Evolutionary conservation across 192 early-diverging fungal species (phyloP), one percentile per base, ranked within the genome.

Genomic region (Helicostylum pulchrum): DNA sequence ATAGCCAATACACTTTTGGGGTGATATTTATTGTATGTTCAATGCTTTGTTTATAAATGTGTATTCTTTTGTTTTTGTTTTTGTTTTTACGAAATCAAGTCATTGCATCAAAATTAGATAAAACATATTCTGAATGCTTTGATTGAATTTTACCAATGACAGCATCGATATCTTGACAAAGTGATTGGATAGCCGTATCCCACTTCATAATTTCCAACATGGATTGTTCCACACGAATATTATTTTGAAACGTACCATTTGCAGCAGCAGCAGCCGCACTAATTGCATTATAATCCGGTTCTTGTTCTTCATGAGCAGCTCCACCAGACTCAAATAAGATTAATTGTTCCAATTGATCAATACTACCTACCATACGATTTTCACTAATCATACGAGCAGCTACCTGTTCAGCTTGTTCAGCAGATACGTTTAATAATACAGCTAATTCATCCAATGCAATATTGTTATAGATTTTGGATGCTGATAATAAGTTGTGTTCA

Each of bases 371-470:
- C 88, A 99, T 83, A 19, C 94, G 74, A 17, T 90, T 87, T 75
- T 97, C 94, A 15, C 82, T 86, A 81, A 97, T 94, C 95, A 97
- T 97, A 30, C 81, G 82, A 9, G 84, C 84, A 6, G 93, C 96
- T 49, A 90, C 80, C 52, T 79, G 75, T 76, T 99, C 96, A 5
- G 96, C 96, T 56, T 91, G 82, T 19, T 92, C 91, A 1, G 86
- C 73, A 7, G 83, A 77, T 34, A 96, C 88, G 3, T 82, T 89
- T 17, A 99, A 72, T 58, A 93, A 71, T 5, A 76, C 79, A 3
- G 89, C 92, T 26, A 99, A 80, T 69, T 97, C 90, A 44, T 84
- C 85, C 68, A 99, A 95, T 34, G 82, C 82, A 48, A 99, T 96
- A 70, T 92, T 94, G 64, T 92, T 88, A 75, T 99, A 99, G 52